Conservation (phyloP, 768 basidiomycete species). For the Suillus occidentalis region DNA sequence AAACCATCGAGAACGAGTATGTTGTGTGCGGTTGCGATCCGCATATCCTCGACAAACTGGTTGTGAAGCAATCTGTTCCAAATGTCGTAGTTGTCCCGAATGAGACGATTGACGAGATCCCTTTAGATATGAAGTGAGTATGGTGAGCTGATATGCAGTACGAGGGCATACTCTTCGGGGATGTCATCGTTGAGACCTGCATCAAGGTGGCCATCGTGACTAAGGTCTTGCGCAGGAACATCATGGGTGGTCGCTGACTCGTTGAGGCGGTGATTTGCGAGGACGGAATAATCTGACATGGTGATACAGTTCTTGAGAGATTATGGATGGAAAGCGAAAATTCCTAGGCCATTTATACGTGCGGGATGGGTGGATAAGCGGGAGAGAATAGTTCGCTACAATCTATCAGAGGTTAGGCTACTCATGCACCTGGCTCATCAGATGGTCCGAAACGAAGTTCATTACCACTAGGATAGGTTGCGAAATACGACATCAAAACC, state of each 20-base stretch:
- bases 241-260: not conserved
- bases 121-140: not conserved
- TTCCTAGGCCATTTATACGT: not conserved
- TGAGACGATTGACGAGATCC: conserved; percentile 15
- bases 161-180: not conserved
- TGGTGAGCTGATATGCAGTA: not conserved
- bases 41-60: conserved; percentile 10
- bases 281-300: not conserved
- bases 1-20: conserved; percentile 11
- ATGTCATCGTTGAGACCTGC: not conserved
- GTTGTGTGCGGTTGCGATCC: conserved; percentile 4
- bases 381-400: not conserved
- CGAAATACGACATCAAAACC: not conserved
- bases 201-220: not conserved
- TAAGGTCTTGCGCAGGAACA: not conserved
- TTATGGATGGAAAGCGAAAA: not conserved
- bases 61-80: conserved; percentile 13
- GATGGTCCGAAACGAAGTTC: not conserved
- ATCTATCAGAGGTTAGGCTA: not conserved
- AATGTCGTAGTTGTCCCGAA: conserved; percentile 14
- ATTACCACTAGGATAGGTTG: not conserved
- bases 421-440: not conserved
- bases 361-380: not conserved
- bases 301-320: not conserved
- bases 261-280: not conserved